A percentile compares a stretch with the other conserved stretches of the same genome.
Conservation (phyloP, 306 rosid genomes). For the Fragaria ananassa region DNA sequence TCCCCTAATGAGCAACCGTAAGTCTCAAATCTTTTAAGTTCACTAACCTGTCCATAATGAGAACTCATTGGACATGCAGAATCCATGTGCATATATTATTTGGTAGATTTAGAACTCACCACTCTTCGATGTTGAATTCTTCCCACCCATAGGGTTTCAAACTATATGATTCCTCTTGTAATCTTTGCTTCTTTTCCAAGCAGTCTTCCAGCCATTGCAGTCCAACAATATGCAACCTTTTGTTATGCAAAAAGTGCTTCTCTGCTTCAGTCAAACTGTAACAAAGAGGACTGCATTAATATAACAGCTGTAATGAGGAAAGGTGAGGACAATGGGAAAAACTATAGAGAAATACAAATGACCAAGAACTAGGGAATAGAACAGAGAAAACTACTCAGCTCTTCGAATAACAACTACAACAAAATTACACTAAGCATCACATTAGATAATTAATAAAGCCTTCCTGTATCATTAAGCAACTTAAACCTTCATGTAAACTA, state of each 20-base stretch:
- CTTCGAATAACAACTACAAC: background rate
- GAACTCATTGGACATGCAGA: background rate
- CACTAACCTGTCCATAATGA: background rate
- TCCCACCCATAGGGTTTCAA: slow-evolving; percentile 51
- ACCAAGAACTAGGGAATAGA: background rate
- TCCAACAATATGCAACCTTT: slow-evolving; percentile 57
- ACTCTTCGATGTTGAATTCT: slow-evolving; percentile 39
- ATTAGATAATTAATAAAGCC: background rate
- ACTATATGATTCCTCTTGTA: slow-evolving; percentile 73
- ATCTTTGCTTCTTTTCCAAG: slow-evolving; percentile 45
- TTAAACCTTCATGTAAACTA: background rate
- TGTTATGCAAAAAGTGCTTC: slow-evolving; percentile 42
- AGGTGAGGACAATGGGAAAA: background rate
- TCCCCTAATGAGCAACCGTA: background rate
- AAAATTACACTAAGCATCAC: background rate
- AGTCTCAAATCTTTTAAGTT: background rate
- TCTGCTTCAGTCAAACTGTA: slow-evolving; percentile 55
- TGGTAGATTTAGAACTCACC: slow-evolving; percentile 46
- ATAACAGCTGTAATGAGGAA: slow-evolving; percentile 2
- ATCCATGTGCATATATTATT: background rate
- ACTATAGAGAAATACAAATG: background rate
- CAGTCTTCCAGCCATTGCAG: slow-evolving; percentile 88
- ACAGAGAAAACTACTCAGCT: background rate
- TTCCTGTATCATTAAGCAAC: background rate
- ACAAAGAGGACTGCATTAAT: background rate